A percentile compares a stretch with the other conserved stretches of the same genome.
Conservation (phyloP, 2,329 filamentous ascomycete genomes). For the Elsinoe perseae region DNA sequence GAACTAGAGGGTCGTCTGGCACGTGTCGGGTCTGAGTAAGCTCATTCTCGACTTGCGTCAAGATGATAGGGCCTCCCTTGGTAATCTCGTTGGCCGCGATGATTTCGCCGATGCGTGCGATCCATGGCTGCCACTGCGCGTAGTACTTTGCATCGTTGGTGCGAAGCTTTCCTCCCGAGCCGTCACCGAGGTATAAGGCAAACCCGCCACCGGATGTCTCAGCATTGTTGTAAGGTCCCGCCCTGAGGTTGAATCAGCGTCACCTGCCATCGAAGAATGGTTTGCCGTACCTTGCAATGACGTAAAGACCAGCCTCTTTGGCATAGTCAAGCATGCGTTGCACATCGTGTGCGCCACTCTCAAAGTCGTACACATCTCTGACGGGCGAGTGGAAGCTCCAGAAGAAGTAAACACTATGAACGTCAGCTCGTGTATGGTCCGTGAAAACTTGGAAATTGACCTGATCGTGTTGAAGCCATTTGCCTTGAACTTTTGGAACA, state of each 20-base stretch:
- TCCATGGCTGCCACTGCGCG: conserved; percentile 47
- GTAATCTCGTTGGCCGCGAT: conserved; percentile 50
- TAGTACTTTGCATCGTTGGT: conserved; percentile 42
- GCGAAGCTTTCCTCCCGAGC: conserved; percentile 48
- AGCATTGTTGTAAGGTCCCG: conserved; percentile 57
- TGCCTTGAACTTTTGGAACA: conserved; percentile 47
- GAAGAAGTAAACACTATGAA: conserved; percentile 25
- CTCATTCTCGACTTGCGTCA: conserved; percentile 55
- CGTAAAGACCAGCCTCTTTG: conserved; percentile 48
- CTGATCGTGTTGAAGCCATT: conserved; percentile 42
- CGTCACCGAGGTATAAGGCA: conserved; percentile 53
- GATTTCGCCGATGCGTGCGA: conserved; percentile 40
- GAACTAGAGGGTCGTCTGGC: conserved; percentile 35
- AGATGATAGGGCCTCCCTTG: conserved; percentile 49
- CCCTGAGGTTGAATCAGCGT: conserved; percentile 29
- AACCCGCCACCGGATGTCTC: conserved; percentile 55
- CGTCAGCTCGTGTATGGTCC: not conserved
- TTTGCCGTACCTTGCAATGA: conserved; percentile 35
- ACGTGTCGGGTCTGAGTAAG: conserved; percentile 34
- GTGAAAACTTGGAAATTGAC: not conserved
- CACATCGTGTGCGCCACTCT: conserved; percentile 47
- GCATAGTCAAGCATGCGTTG: conserved; percentile 46
- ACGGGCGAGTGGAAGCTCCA: conserved; percentile 25
- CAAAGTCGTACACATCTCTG: conserved; percentile 38
- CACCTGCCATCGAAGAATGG: not conserved